Percentiles rank a stretch among this genome's conserved stretches.
Conservation (phyloP, 2,329 filamentous ascomycete species). For the Epichloe scottii region DNA sequence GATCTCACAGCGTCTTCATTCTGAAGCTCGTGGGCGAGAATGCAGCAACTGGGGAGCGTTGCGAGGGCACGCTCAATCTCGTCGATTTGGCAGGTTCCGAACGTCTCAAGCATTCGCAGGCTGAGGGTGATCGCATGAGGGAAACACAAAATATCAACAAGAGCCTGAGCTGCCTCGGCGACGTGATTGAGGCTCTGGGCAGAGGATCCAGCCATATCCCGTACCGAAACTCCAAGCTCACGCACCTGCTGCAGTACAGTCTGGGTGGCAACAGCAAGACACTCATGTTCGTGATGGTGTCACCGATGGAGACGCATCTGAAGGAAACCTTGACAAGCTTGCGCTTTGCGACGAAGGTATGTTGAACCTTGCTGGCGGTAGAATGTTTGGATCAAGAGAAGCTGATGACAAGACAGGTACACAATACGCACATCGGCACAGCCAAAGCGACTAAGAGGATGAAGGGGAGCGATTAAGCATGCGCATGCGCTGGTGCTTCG, state of each 20-base stretch:
- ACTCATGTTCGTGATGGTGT: slow-evolving; percentile 98
- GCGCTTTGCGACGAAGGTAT: slow-evolving; percentile 87
- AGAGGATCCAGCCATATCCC: slow-evolving; percentile 75
- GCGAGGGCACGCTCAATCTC: slow-evolving; percentile 87
- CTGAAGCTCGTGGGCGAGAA: slow-evolving; percentile 67
- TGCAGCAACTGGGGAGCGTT: slow-evolving; percentile 62
- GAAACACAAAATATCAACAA: slow-evolving; percentile 98
- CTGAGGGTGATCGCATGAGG: slow-evolving; percentile 74
- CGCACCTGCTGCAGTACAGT: slow-evolving; percentile 88
- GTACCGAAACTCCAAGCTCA: slow-evolving; percentile 94
- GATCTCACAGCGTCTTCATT: slow-evolving; percentile 94
- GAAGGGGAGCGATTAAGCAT: slow-evolving; percentile 16
- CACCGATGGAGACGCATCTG: slow-evolving; percentile 78
- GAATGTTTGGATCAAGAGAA: neutral
- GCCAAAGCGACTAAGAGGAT: slow-evolving; percentile 63
- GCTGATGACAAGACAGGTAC: slow-evolving; percentile 37
- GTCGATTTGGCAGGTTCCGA: slow-evolving; percentile 94
- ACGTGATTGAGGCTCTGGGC: slow-evolving; percentile 90
- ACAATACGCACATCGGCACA: slow-evolving; percentile 86
- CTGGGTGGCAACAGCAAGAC: slow-evolving; percentile 93
- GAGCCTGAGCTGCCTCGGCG: slow-evolving; percentile 78
- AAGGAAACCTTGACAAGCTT: slow-evolving; percentile 90
- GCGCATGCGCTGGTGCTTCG: neutral
- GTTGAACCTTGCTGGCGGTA: slow-evolving; percentile 9
- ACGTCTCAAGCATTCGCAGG: slow-evolving; percentile 73